Percentiles rank a stretch among this genome's conserved stretches.
Evolutionary conservation across 192 early-diverging fungal genomes (phyloP).

Genomic region (Umbelopsis vinacea): DNA sequence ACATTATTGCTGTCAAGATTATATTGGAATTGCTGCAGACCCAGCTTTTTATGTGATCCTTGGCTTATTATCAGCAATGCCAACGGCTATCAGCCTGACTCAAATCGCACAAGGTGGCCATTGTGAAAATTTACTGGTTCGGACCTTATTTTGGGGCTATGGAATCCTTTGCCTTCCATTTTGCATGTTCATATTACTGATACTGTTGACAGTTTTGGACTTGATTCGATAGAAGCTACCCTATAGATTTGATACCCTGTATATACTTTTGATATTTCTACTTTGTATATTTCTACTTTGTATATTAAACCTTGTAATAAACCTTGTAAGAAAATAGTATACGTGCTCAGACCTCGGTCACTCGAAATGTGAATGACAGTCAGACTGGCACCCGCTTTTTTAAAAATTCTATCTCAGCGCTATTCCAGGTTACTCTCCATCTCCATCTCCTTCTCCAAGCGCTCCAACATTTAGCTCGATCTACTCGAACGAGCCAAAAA

Average conservation of each 20-base stretch:
- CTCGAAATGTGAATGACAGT: neutral
- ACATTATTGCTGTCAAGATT: constrained; percentile 3
- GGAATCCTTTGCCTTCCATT: constrained; percentile 48
- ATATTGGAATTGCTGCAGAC: constrained; percentile 55
- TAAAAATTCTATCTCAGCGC: neutral
- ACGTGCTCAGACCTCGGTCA: neutral
- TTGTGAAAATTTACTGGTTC: constrained; percentile 67
- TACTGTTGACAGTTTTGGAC: neutral
- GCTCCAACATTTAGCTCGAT: constrained; percentile 3
- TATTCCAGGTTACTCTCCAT: neutral
- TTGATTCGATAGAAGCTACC: neutral
- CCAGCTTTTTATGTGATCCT: constrained; percentile 67
- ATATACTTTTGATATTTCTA: neutral
- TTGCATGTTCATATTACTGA: neutral
- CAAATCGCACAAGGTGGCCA: constrained; percentile 72
- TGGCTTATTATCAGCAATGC: constrained; percentile 62
- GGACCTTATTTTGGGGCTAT: constrained; percentile 72
- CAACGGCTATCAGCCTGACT: constrained; percentile 73
- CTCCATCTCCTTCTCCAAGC: constrained; percentile 7
- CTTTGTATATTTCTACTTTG: neutral
- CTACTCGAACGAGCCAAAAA: neutral
- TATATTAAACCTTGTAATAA: neutral
- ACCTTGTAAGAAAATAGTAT: neutral
- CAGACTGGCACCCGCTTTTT: neutral
- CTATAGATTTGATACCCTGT: neutral